A percentile compares a stretch with the other conserved stretches of the same genome.
Evolutionary conservation across 495 filamentous ascomycete genomes (phyloP).

Genomic region (Penicillium chermesinum): DNA sequence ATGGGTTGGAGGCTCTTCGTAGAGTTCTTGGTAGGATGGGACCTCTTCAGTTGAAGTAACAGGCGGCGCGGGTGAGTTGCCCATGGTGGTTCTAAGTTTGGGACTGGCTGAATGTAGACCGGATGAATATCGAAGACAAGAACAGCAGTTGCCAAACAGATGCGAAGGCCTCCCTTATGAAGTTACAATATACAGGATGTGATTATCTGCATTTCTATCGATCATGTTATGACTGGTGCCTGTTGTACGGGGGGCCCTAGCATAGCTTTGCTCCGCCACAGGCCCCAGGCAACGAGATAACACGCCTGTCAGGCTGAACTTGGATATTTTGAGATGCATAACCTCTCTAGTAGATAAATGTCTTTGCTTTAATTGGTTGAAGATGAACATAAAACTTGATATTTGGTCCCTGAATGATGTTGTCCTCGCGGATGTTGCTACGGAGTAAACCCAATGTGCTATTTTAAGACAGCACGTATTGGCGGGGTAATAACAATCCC

Average conservation of each 20-base stretch:
- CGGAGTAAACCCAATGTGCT: too few species aligned
- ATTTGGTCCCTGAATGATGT: too few species aligned
- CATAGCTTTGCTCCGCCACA: not conserved
- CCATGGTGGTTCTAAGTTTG: not conserved
- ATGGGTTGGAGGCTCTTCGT: not conserved
- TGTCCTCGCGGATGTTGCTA: too few species aligned
- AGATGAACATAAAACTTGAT: too few species aligned
- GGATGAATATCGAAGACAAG: not conserved
- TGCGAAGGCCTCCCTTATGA: too few species aligned
- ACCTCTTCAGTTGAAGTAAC: not conserved
- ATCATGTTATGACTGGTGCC: not conserved
- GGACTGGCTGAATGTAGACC: not conserved
- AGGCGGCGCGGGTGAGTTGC: not conserved
- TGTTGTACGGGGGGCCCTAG: not conserved
- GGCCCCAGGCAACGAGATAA: not conserved
- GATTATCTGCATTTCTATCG: not conserved
- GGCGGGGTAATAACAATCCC: too few species aligned
- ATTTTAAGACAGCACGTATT: too few species aligned
- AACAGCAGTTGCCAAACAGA: not conserved
- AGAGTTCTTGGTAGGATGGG: slow-evolving; percentile 5
- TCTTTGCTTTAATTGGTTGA: too few species aligned
- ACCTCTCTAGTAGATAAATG: too few species aligned
- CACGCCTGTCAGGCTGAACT: too few species aligned
- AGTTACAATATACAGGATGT: not conserved
- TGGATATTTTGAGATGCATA: too few species aligned